Evolutionary conservation across 192 early-diverging fungal species (phyloP), one percentile per base, ranked within the genome.

Genomic region (Phlyctochytrium arcticum): DNA sequence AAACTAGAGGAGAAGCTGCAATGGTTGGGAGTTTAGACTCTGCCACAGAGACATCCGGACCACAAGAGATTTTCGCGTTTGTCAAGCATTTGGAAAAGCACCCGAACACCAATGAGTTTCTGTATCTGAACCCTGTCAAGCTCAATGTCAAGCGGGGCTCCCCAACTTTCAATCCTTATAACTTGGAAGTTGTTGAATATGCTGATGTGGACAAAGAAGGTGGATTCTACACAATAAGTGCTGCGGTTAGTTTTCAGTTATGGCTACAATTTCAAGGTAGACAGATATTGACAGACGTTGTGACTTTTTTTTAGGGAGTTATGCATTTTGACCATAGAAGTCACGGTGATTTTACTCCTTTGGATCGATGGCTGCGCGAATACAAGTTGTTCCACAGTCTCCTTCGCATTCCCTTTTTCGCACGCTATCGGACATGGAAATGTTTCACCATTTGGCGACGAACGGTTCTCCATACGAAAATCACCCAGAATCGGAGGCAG

Each of bases 361-460:
- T 81, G 10, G 31, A 50, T 4, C 78, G 81, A 63, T 85, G 83
- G 83, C 47, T 72, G 12, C 68, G 80, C 26, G 83, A 85, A 67
- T 74, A 81, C 57, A 23, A 69, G 26, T 69, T 83, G 3, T 85
- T 81, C 59, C 75, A 85, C 37, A 65, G 48, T 9, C 62, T 85
- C 15, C 54, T 82, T 9, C 65, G 73, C 34, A 83, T 85, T 21
- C 77, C 78, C 4, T 85, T 85, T 53, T 85, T 85, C 58, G 54
- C 55, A 3, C 68, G 71, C 9, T 85, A 85, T 69, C 68, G 83
- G 23, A n/a, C 73, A 17, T 83, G 83, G 80, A 85, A 85, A 68
- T 77, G 75, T 59, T 85, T 85, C 67, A 75, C 70, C 10, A 59
- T 74, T 5, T 85, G 83, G 83, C 73, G 73, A 30, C 34, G 54